Base-by-base conservation (phyloP, 805 yeast species). In the Cyberlindnera mycetangii region DNA sequence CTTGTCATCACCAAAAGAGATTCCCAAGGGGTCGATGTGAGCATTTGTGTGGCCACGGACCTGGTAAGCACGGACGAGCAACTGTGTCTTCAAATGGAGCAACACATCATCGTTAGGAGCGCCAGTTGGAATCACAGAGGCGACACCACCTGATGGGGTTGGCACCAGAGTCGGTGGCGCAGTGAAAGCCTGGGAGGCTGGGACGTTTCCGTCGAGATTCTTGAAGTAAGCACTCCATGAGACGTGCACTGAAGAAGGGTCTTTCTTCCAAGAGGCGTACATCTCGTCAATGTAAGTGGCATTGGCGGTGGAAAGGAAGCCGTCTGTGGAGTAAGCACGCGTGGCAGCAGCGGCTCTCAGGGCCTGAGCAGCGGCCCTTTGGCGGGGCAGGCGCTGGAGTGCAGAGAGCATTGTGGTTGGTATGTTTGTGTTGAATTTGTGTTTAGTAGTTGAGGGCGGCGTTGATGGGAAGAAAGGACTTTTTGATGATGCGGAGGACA, bases 41-140 rank as follows among this genome's bases (percentile, higher is more conserved):
- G 98, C 97, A 72, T 87, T 88, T 67, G 83, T 85, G 68, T 93
- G 99, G 55, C 99, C 99, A 69, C 98, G 83, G 42, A 93, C 99
- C 74, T 93, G 99, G 71, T 90, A 93, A 24, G 99, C 99, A 68
- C 99, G 86, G 52, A 95, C 97, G 59, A 93, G 76, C 58, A 93
- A 79, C 75, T 93, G 99, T 15, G 89, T 95, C 68, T 93, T 93
- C 75, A 93, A 79, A 67, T 93, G 98, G 51, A 87, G 76, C 52
- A 85, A 76, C 36, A 90, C 88, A 53, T 76, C 75, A 21, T 77
- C 78, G 32, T 65, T 61, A 41, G 40, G 47, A 25, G 82, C 64
- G 16, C 73, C 66, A 14, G 69, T 59, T 34, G 83, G 86, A 38
- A 79, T 71, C 52, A 78, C 73, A 37, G 81, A 78, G 35, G 84